Evolutionary conservation across 306 rosid species (phyloP).

Genomic region (Abrus precatorius): DNA sequence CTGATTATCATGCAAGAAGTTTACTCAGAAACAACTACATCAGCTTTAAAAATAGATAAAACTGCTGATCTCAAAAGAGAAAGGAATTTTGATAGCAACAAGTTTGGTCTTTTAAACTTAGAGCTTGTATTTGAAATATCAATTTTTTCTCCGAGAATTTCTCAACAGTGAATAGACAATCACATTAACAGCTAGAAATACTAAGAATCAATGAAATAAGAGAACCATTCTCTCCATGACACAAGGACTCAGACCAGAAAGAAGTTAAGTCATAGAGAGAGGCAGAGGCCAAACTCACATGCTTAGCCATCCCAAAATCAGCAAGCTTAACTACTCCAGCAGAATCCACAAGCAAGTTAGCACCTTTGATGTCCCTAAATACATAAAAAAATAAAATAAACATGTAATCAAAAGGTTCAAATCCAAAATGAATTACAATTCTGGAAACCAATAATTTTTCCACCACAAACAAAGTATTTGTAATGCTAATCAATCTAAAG

Average conservation of each 20-base stretch:
- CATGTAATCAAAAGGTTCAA: not conserved
- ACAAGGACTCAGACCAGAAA: constrained; percentile 18
- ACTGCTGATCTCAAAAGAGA: constrained; percentile 40
- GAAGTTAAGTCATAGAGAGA: not conserved
- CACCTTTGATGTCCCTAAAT: constrained; percentile 90
- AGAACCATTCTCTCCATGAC: not conserved
- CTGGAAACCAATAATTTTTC: constrained; percentile 11
- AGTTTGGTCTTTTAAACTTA: constrained; percentile 37
- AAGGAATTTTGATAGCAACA: constrained; percentile 19
- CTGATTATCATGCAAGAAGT: not conserved
- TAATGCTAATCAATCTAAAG: not conserved
- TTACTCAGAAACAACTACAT: constrained; percentile 17
- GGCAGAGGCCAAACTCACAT: constrained; percentile 60
- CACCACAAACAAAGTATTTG: not conserved
- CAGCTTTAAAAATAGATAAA: not conserved
- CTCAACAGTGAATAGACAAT: constrained; percentile 3
- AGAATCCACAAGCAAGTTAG: constrained; percentile 92
- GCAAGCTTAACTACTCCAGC: constrained; percentile 89
- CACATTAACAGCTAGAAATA: not conserved
- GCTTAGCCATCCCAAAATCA: constrained; percentile 97
- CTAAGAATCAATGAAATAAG: not conserved
- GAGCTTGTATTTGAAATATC: not conserved
- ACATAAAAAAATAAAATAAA: constrained; percentile 6
- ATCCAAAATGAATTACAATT: constrained; percentile 26
- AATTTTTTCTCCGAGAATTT: not conserved